Evolutionary conservation across 495 filamentous ascomycete genomes (phyloP).

Genomic region (Penicillium silybi): DNA sequence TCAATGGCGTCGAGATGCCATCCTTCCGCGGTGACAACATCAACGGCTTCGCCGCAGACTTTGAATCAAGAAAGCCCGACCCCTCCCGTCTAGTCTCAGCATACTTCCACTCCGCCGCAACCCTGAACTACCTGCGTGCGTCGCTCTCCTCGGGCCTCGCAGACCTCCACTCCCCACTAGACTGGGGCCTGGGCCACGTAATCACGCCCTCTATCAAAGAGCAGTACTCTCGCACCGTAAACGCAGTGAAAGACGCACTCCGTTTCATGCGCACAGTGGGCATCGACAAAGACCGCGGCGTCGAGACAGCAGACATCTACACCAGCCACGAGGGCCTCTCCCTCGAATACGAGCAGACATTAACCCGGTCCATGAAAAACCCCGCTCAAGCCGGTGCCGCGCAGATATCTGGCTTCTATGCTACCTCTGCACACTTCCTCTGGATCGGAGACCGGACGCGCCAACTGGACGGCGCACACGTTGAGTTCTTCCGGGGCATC

Average conservation of each 20-base stretch:
- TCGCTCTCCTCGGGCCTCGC: conserved; percentile 84
- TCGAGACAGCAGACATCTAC: conserved; percentile 92
- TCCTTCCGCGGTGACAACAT: conserved; percentile 94
- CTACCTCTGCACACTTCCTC: conserved; percentile 94
- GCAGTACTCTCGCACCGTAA: conserved; percentile 79
- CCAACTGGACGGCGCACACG: conserved; percentile 85
- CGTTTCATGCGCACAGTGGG: conserved; percentile 95
- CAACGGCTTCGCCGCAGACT: conserved; percentile 69
- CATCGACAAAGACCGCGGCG: conserved; percentile 75
- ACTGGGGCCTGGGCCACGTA: conserved; percentile 95
- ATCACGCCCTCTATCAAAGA: conserved; percentile 74
- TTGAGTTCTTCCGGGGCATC: conserved; percentile 96
- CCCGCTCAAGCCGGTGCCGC: conserved; percentile 35
- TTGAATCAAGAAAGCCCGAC: conserved; percentile 69
- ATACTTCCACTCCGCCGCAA: conserved; percentile 93
- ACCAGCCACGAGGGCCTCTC: conserved; percentile 94
- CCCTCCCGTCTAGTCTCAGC: conserved; percentile 81
- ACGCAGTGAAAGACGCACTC: conserved; percentile 82
- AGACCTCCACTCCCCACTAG: conserved; percentile 86
- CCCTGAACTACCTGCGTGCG: conserved; percentile 85
- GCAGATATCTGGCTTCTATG: conserved; percentile 51
- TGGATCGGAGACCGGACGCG: conserved; percentile 98
- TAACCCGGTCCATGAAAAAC: conserved; percentile 72
- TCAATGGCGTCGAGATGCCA: conserved; percentile 76
- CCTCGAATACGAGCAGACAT: conserved; percentile 86